Evolutionary conservation across 495 filamentous ascomycete species (phyloP), one percentile per base, ranked within the genome.

Genomic region (Pyrenopolyporus hunteri): DNA sequence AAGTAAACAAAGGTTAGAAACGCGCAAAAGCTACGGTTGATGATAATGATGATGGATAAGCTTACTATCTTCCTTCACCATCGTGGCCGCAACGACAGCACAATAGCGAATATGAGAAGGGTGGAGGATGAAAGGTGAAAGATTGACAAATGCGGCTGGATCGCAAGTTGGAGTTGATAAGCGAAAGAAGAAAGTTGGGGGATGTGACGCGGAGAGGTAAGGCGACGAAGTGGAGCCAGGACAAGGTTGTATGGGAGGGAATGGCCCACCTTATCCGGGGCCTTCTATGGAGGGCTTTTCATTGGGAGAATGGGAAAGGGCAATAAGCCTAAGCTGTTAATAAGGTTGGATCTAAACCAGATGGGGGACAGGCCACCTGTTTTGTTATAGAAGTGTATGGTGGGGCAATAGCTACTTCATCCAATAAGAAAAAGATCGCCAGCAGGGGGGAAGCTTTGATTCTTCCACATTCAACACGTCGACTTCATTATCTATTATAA

Each of bases 41-140:
- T 31, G 3, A 45, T 28, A 4, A 28, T n/a, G 20, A 32, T 13
- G 14, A 9, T 19, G 4, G 39, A 16, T 10, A 29, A 10, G 64
- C 74, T 66, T 70, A 81, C 81, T 76, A 51, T 81, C 79, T 25
- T 80, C 77, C 66, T 82, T 80, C 58, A 75, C 76, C 63, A 71
- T 74, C 50, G 61, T 71, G 66, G 31, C 33, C 0, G 14, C 10
- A 0, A 36, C 10, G 29, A 4, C 14, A 57, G 25, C 40, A 10
- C 40, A 46, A 29, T 17, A 23, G 37, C 32, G 43, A 40, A 29
- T 43, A 50, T 11, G 11, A 40, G 13, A 29, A 45, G 16, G 11
- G 1, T 20, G 5, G 9, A 49, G n/a, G n/a, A n/a, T n/a, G n/a
- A n/a, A n/a, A n/a, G 19, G 17, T 28, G 13, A 6, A 19, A 25